Evolutionary conservation across 345 rosid genomes (phyloP).

Genomic region (Capsella bursapastoris): DNA sequence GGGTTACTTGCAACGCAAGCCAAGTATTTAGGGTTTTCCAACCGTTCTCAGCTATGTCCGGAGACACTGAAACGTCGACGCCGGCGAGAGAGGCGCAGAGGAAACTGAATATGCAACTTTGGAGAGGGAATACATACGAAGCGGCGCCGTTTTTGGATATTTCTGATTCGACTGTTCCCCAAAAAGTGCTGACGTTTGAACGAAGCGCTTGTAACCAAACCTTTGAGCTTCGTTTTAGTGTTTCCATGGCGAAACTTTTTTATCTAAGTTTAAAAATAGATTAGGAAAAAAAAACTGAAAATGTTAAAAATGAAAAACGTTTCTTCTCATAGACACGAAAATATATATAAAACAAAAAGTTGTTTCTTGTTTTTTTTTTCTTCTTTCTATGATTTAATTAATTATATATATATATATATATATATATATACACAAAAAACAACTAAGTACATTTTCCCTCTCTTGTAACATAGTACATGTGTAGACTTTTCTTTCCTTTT

Average conservation of each 20-base stretch:
- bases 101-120: slow-evolving; percentile 64
- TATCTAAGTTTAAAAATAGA: slow-evolving; percentile 42
- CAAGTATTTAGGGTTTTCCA: slow-evolving; percentile 56
- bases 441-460: no score
- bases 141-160: slow-evolving; percentile 51
- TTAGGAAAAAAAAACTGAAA: no score
- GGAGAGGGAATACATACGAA: slow-evolving; percentile 54
- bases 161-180: slow-evolving; percentile 56
- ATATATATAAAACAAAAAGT: no score
- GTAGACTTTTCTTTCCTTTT: no score
- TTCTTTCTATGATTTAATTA: no score
- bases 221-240: slow-evolving; percentile 71
- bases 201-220: slow-evolving; percentile 60
- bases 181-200: slow-evolving; percentile 57
- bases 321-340: no score
- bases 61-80: slow-evolving; percentile 57
- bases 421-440: no score
- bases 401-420: no score
- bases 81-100: slow-evolving; percentile 61
- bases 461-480: no score
- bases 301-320: no score
- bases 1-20: slow-evolving; percentile 74
- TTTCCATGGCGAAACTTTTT: slow-evolving; percentile 60
- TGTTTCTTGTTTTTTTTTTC: no score
- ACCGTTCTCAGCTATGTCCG: slow-evolving; percentile 57